Base-by-base conservation (phyloP, 768 basidiomycete genomes). In the Hericium coralloides region DNA sequence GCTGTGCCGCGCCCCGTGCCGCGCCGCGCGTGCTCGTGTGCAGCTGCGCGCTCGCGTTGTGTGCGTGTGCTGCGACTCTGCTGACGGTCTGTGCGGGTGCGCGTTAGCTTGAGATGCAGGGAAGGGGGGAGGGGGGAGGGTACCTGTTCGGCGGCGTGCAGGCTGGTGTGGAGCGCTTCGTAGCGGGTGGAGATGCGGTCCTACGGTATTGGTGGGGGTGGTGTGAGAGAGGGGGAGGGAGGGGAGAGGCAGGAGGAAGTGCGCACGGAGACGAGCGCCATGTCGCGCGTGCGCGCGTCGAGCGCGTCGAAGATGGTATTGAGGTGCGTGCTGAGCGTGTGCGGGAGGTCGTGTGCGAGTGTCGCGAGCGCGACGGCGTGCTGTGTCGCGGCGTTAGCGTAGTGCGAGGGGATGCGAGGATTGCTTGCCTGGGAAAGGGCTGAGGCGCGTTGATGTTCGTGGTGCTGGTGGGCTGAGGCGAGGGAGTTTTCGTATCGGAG, bases 21-120 rank as follows among this genome's bases (percentile, higher is more conserved):
- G 56, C 55, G 56, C 57, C 56, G 20, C 25, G 51, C 4, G 36
- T 38, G 47, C 59, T 60, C 20, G 56, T 53, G 20, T 58, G 56
- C 39, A 62, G 22, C 12, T 48, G 43, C 7, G 51, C 31, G 4
- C 55, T 53, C 17, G 59, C 15, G 26, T 56, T 22, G n/a, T 31
- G 9, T 18, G 38, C 52, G 12, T 55, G 55, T 12, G n/a, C 9
- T 7, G 53, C 48, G 43, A 61, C 38, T 36, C 38, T 41, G 10
- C 18, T 38, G 22, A 61, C 23, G 39, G 47, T 49, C 60, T 61
- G 54, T n/a, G 43, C 8, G 43, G 43, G 12, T 20, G 12, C 8
- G 1, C n/a, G 9, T 45, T 15, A 45, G 43, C 47, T 38, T 15
- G 50, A 23, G 23, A 15, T 2, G 15, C 20, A 22, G 17, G 10